Evolutionary conservation across 768 basidiomycete genomes (phyloP), one percentile per base, ranked within the genome.

Genomic region (Mycena leptocephala): DNA sequence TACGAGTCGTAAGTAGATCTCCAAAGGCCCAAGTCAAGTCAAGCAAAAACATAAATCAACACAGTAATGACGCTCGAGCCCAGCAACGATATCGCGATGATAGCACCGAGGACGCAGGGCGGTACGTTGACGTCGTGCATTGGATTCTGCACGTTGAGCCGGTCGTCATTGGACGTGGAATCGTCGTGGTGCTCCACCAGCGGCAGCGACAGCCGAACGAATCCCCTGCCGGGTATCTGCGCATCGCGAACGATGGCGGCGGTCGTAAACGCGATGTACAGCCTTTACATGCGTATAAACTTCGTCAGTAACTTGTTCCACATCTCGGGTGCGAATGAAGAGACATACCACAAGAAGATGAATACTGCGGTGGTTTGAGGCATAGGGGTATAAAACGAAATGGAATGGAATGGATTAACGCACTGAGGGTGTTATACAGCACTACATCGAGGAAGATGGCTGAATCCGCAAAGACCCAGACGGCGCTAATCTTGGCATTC

Each of bases 371-470:
- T 55, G 55, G 67, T 41, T 68, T 68, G 48, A 68, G 33, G 26
- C 33, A 20, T 35, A 30, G 67, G 55, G 32, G 43, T 26, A 39
- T 26, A 28, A 9, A 64, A 46, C 28, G 51, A 56, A 48, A 55
- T 39, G n/a, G 32, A 55, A 67, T 66, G 48, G 30, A 55, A 30
- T 33, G 30, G 30, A 32, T 28, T 14, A 51, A 68, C 67, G 35
- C 37, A 68, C 67, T 68, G 39, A 51, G 35, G 24, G 67, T 68
- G 67, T 68, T 68, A 46, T 68, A 68, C 53, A 58, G 24, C 39
- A 68, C 67, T 68, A 68, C 67, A 58, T 68, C 28, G 35, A 68
- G 24, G 55, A 68, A 68, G 30, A 68, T 68, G 55, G 67, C 67
- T 26, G 37, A 39, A 43, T 68, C 67, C 33, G 43, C n/a, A 58